phyloP scores from a whole-genome alignment of 2,329 filamentous ascomycete species.

The Phaeophleospora eucalypticola region DNA sequence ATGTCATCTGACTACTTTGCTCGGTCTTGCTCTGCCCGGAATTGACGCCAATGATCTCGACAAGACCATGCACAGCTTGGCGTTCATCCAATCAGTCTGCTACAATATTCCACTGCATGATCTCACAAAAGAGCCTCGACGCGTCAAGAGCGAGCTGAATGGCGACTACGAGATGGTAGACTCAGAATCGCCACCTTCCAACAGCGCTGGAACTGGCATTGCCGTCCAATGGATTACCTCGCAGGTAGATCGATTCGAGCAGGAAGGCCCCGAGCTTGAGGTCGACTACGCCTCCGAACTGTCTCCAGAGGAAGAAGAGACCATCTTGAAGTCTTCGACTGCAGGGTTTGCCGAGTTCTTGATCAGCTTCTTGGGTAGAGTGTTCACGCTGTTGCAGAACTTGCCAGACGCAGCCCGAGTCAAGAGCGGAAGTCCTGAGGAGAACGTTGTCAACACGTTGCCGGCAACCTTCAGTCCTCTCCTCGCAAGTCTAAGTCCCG shows the following conservation, averaged over 20 bases:
- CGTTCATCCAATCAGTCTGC: slow-evolving; percentile 91
- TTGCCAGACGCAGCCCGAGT: slow-evolving; percentile 85
- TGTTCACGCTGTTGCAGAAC: slow-evolving; percentile 94
- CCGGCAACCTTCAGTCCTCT: slow-evolving; percentile 87
- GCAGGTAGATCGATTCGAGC: slow-evolving; percentile 91
- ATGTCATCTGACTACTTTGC: slow-evolving; percentile 87
- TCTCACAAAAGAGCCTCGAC: slow-evolving; percentile 58
- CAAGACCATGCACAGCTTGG: slow-evolving; percentile 90
- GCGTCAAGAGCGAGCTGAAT: slow-evolving; percentile 34
- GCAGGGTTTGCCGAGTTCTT: slow-evolving; percentile 92
- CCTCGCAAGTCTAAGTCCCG: slow-evolving; percentile 83
- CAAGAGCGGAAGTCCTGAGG: slow-evolving; percentile 86
- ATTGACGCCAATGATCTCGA: slow-evolving; percentile 97
- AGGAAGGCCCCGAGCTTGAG: slow-evolving; percentile 76
- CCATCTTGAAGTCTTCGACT: slow-evolving; percentile 87
- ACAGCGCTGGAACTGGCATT: slow-evolving; percentile 46
- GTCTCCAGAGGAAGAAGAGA: slow-evolving; percentile 78
- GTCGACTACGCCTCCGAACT: slow-evolving; percentile 81
- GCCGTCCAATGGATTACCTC: slow-evolving; percentile 91
- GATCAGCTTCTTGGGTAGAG: slow-evolving; percentile 81
- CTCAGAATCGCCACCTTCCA: slow-evolving; percentile 16
- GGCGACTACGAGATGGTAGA: slow-evolving; percentile 31
- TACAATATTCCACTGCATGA: slow-evolving; percentile 94
- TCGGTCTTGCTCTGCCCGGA: slow-evolving; percentile 89
- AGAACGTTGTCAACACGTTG: slow-evolving; percentile 93